phyloP scores from a whole-genome alignment of 371 early-diverging fungal species.

The Dichotomocladium elegans region DNA sequence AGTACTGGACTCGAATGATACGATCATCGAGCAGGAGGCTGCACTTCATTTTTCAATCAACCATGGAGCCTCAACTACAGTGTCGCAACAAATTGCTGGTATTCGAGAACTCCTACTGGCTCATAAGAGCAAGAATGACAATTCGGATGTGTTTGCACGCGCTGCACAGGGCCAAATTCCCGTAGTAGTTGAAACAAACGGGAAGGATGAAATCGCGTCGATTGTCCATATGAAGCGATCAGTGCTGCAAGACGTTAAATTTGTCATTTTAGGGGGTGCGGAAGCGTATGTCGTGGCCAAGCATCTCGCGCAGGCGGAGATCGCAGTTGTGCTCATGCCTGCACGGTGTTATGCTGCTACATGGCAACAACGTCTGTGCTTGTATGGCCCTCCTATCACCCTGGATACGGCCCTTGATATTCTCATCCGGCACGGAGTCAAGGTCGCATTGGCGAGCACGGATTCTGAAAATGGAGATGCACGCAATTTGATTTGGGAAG shows the following conservation, averaged over 20 bases:
- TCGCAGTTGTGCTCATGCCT: slow-evolving; percentile 66
- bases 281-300: slow-evolving; percentile 71
- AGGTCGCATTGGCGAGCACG: slow-evolving; percentile 56
- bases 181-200: slow-evolving; percentile 58
- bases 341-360: slow-evolving; percentile 62
- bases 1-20: slow-evolving; percentile 38
- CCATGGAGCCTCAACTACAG: slow-evolving; percentile 24
- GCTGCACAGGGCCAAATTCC: slow-evolving; percentile 66
- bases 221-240: slow-evolving; percentile 55
- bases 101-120: slow-evolving; percentile 48
- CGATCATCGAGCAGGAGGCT: slow-evolving; percentile 56
- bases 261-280: slow-evolving; percentile 63
- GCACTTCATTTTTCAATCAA: slow-evolving; percentile 57
- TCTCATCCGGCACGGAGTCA: slow-evolving; percentile 56
- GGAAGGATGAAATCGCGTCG: slow-evolving; percentile 69
- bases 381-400: slow-evolving; percentile 55
- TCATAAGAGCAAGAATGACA: slow-evolving; percentile 19
- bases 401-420: slow-evolving; percentile 53
- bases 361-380: slow-evolving; percentile 65
- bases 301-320: slow-evolving; percentile 45
- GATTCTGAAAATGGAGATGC: slow-evolving; percentile 58
- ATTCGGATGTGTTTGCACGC: slow-evolving; percentile 32
- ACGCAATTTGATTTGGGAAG: slow-evolving; percentile 73
- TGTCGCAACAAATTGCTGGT: slow-evolving; percentile 64
- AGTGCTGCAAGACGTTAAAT: slow-evolving; percentile 26